Conservation (phyloP, 106 monocot species). For the Dendrobium catenatum region DNA sequence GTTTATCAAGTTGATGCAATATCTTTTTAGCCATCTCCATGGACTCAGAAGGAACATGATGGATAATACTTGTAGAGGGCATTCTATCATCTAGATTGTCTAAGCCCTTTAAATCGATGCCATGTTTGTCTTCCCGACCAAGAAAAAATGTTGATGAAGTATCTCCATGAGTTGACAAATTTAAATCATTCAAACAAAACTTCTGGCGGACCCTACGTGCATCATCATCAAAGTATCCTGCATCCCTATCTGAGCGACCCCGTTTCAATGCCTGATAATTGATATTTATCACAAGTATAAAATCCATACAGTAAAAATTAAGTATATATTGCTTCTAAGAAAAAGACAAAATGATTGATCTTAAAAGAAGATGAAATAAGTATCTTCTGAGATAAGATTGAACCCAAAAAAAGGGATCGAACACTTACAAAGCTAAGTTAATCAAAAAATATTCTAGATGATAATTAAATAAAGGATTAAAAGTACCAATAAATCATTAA, state of each 20-base stretch:
- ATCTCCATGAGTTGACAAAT: too few relatives aligned
- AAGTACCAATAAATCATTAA: not conserved
- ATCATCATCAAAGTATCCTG: not conserved
- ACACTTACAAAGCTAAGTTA: not conserved
- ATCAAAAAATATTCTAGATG: not conserved
- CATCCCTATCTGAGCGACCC: not conserved
- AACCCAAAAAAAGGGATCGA: not conserved
- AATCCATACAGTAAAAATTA: not conserved
- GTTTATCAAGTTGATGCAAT: slow-evolving; percentile 47
- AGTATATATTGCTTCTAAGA: not conserved
- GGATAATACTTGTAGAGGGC: not conserved
- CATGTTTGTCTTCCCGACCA: not conserved
- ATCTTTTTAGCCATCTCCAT: slow-evolving; percentile 40
- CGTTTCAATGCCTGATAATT: slow-evolving; percentile 6
- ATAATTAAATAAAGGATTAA: not conserved
- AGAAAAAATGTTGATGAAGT: not conserved
- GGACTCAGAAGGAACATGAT: slow-evolving; percentile 42
- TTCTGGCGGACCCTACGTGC: not conserved
- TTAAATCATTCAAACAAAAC: not conserved
- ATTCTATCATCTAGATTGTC: not conserved
- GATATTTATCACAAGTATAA: not conserved
- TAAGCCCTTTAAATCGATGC: not conserved
- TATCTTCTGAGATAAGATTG: not conserved
- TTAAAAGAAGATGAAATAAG: not conserved
- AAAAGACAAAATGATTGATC: not conserved